These are phyloP conservation scores for Backusella psychrophila DNA, from an alignment of 192 early-diverging fungal genomes.

Conservation along the genomic window DNA sequence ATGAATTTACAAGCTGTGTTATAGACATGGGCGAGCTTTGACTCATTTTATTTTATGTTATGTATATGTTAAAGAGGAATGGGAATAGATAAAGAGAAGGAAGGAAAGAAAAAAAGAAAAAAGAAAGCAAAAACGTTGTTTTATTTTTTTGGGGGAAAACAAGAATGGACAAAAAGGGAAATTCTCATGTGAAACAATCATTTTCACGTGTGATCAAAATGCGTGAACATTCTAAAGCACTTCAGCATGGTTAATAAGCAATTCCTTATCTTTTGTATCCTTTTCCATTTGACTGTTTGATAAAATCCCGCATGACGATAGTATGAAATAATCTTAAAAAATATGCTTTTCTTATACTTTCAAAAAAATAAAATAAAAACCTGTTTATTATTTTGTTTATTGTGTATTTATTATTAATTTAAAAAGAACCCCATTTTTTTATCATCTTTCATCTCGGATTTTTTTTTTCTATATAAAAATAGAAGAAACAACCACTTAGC, in stretches of 20 bases:
- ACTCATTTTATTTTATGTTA: background rate
- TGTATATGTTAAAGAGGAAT: background rate
- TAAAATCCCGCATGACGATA: background rate
- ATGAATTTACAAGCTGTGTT: slow-evolving; percentile 20
- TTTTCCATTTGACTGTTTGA: background rate
- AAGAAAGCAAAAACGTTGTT: background rate
- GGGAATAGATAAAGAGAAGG: background rate
- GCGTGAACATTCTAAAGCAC: background rate
- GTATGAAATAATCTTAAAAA: background rate
- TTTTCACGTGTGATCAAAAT: slow-evolving; percentile 1
- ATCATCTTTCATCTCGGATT: no score
- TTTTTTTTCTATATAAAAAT: background rate
- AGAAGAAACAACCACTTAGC: no score
- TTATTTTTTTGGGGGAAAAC: background rate
- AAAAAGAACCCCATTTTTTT: background rate
- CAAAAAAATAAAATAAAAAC: background rate
- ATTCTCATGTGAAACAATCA: background rate
- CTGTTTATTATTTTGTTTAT: background rate
- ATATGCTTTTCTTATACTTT: background rate
- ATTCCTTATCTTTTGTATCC: background rate
- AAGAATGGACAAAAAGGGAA: background rate
- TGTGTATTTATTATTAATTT: no score
- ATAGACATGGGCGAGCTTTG: slow-evolving; percentile 24
- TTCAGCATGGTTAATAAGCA: background rate
- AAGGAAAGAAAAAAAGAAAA: background rate